Conservation (phyloP, 2,329 filamentous ascomycete genomes). For the Aspergillus sp. region DNA sequence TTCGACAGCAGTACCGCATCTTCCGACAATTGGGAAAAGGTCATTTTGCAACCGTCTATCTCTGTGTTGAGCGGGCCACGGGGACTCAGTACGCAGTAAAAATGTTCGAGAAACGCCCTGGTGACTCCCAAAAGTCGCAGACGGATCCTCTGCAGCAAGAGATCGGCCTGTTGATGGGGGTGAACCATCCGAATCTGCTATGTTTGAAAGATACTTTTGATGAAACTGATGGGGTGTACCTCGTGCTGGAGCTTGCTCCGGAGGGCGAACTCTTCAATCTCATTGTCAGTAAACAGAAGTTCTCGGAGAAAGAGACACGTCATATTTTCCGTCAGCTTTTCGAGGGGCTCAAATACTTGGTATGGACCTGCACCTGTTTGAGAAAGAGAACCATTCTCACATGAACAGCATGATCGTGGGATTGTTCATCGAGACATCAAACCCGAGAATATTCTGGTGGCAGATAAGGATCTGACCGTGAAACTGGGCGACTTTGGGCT, state of each 20-base stretch:
- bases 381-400: background rate
- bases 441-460: conserved; percentile 89
- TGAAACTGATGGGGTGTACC: conserved; percentile 83
- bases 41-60: conserved; percentile 90
- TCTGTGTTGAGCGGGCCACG: conserved; percentile 81
- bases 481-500: conserved; percentile 96
- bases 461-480: conserved; percentile 78
- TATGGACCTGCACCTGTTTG: conserved; percentile 41
- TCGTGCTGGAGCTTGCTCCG: conserved; percentile 84
- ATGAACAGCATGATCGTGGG: conserved; percentile 80
- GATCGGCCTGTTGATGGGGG: conserved; percentile 94
- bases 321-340: conserved; percentile 90
- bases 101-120: conserved; percentile 81
- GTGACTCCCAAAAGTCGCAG: conserved; percentile 79
- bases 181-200: conserved; percentile 88
- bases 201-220: conserved; percentile 95
- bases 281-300: conserved; percentile 86
- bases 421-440: conserved; percentile 98
- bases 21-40: conserved; percentile 87
- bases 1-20: conserved; percentile 81
- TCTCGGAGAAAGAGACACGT: conserved; percentile 78
- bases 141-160: conserved; percentile 88
- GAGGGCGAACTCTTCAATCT: conserved; percentile 96
- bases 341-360: conserved; percentile 90
- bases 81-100: conserved; percentile 89